phyloP scores from a whole-genome alignment of 768 basidiomycete species.

The Russula sp. region DNA sequence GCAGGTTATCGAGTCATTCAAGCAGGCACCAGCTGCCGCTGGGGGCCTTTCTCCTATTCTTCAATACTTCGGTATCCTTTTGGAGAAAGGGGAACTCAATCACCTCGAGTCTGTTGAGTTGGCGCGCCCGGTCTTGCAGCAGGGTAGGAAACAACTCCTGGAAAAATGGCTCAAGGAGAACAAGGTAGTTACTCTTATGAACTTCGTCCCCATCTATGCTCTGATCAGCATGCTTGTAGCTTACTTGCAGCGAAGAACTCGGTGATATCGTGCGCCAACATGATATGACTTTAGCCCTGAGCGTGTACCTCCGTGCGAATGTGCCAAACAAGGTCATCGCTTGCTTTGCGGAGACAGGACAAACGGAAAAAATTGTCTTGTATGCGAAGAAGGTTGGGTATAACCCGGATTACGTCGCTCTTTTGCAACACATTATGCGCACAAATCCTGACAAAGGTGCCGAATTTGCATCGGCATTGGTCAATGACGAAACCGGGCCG shows the following conservation, averaged over 20 bases:
- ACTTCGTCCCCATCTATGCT: background rate
- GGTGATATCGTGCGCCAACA: slow-evolving; percentile 93
- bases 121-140: slow-evolving; percentile 91
- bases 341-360: slow-evolving; percentile 98
- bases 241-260: slow-evolving; percentile 97
- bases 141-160: slow-evolving; percentile 92
- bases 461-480: slow-evolving; percentile 93
- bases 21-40: slow-evolving; percentile 84
- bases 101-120: slow-evolving; percentile 94
- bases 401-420: slow-evolving; percentile 84
- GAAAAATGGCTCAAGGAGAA: slow-evolving; percentile 99
- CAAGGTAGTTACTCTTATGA: slow-evolving; percentile 56
- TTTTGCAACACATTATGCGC: slow-evolving; percentile 95
- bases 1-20: slow-evolving; percentile 96
- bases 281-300: slow-evolving; percentile 96
- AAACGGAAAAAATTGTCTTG: slow-evolving; percentile 95
- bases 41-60: slow-evolving; percentile 93
- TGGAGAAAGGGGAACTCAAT: slow-evolving; percentile 98
- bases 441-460: slow-evolving; percentile 96
- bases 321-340: slow-evolving; percentile 98
- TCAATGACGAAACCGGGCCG: slow-evolving; percentile 90
- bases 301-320: slow-evolving; percentile 96
- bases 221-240: slow-evolving; percentile 44
- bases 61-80: slow-evolving; percentile 97
- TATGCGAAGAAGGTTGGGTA: slow-evolving; percentile 98